phyloP scores from a whole-genome alignment of 495 filamentous ascomycete species.

The Penicillium manginii region DNA sequence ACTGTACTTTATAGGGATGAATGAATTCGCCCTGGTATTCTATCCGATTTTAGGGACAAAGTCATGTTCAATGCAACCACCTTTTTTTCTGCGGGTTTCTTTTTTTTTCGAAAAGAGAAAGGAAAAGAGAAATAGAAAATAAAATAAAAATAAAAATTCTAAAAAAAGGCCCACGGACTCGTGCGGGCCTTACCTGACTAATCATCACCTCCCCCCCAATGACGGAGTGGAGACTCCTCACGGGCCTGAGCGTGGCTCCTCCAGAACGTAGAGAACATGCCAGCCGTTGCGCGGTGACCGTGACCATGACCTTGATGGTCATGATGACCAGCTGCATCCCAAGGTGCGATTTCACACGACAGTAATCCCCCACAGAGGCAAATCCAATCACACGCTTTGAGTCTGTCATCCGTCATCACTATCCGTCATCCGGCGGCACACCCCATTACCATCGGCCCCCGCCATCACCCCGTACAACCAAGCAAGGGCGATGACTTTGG shows the following conservation, averaged over 20 bases:
- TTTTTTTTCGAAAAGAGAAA: slow-evolving; percentile 27
- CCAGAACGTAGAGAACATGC: slow-evolving; percentile 18
- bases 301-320: no score
- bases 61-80: slow-evolving; percentile 28
- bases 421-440: slow-evolving; percentile 1
- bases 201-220: neutral
- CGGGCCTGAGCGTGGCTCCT: slow-evolving; percentile 20
- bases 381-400: slow-evolving; percentile 9
- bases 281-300: slow-evolving; percentile 27
- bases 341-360: no score
- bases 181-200: slow-evolving; percentile 24
- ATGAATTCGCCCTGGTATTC: neutral
- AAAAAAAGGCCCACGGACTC: slow-evolving; percentile 30
- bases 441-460: neutral
- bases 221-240: neutral
- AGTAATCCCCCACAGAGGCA: neutral
- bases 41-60: neutral
- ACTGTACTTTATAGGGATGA: neutral
- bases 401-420: slow-evolving; percentile 2
- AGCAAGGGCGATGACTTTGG: slow-evolving; percentile 28
- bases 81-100: no score
- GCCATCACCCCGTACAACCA: slow-evolving; percentile 35
- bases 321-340: no score
- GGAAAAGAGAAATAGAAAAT: neutral
- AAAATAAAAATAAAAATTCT: slow-evolving; percentile 21